These are phyloP conservation scores for Haplosporangium sp. DNA, from an alignment of 371 early-diverging fungal genomes.

Conservation along the genomic window DNA sequence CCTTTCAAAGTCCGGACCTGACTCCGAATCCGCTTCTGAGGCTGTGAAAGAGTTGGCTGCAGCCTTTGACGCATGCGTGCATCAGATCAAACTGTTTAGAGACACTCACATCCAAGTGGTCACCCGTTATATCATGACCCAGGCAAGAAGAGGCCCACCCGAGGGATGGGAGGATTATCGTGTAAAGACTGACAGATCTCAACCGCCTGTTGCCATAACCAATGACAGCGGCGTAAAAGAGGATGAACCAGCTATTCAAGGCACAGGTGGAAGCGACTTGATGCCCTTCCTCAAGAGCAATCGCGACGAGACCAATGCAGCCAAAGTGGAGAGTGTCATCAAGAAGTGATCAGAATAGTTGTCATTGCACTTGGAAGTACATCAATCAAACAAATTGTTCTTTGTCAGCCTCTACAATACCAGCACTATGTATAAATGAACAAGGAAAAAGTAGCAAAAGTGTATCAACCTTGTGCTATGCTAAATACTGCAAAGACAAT, in stretches of 20 bases:
- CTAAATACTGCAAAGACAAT: neutral
- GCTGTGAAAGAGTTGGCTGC: slow-evolving; percentile 43
- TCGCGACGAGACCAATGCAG: slow-evolving; percentile 69
- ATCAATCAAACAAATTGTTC: neutral
- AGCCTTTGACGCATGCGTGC: slow-evolving; percentile 78
- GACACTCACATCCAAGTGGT: slow-evolving; percentile 91
- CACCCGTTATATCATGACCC: slow-evolving; percentile 89
- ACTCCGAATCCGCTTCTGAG: slow-evolving; percentile 19
- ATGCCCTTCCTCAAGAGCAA: slow-evolving; percentile 62
- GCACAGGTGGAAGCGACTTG: slow-evolving; percentile 44
- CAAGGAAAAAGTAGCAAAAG: neutral
- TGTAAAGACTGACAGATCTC: slow-evolving; percentile 15
- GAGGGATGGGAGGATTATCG: slow-evolving; percentile 48
- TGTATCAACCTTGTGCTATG: no score
- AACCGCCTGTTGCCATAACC: neutral
- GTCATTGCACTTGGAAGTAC: no score
- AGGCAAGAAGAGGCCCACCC: slow-evolving; percentile 78
- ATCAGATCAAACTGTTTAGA: slow-evolving; percentile 83
- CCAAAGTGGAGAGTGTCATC: slow-evolving; percentile 31
- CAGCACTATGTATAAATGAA: neutral
- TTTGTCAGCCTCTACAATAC: neutral
- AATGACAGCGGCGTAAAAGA: neutral
- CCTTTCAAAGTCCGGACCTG: slow-evolving; percentile 48
- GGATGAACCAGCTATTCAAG: slow-evolving; percentile 19
- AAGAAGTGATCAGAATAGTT: neutral